Percentiles rank a stretch among this genome's conserved stretches.
These are phyloP conservation scores for Trichosporon sp. DNA, from an alignment of 1,284 basidiomycete genomes.

Conservation along the genomic window DNA sequence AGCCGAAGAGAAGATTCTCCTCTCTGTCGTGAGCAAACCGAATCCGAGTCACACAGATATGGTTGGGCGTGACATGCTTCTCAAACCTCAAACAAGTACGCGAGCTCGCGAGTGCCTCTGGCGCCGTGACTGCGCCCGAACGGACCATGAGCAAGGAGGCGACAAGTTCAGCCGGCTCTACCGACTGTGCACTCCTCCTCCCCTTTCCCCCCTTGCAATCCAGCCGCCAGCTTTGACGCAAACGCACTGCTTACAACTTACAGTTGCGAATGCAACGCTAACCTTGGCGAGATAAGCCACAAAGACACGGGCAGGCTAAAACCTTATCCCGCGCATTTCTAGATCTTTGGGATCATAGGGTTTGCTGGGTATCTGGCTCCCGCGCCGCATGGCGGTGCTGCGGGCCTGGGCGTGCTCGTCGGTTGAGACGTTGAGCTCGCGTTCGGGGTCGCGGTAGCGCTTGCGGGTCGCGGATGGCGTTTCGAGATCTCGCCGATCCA, in stretches of 20 bases:
- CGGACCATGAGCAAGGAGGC: not conserved
- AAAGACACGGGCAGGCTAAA: not conserved
- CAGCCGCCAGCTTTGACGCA: too few relatives aligned
- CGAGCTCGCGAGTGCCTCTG: not conserved
- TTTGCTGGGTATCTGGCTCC: not conserved
- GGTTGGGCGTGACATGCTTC: not conserved
- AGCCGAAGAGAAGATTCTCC: not conserved
- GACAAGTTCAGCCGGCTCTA: not conserved
- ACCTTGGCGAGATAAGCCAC: not conserved
- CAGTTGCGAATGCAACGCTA: not conserved
- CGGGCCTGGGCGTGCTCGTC: not conserved
- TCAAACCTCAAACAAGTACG: not conserved
- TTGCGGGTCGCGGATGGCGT: not conserved
- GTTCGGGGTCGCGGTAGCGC: not conserved
- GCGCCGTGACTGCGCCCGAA: not conserved
- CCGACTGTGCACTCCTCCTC: not conserved
- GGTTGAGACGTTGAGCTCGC: not conserved
- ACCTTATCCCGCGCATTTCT: not conserved
- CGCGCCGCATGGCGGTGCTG: not conserved
- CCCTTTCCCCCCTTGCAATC: too few relatives aligned
- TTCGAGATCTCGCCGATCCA: not conserved
- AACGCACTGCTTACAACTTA: not conserved
- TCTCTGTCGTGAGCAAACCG: not conserved
- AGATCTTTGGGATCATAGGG: not conserved
- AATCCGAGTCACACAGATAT: not conserved